Evolutionary conservation across 2,329 filamentous ascomycete species (phyloP).

Genomic region (Cercospora sp.): DNA sequence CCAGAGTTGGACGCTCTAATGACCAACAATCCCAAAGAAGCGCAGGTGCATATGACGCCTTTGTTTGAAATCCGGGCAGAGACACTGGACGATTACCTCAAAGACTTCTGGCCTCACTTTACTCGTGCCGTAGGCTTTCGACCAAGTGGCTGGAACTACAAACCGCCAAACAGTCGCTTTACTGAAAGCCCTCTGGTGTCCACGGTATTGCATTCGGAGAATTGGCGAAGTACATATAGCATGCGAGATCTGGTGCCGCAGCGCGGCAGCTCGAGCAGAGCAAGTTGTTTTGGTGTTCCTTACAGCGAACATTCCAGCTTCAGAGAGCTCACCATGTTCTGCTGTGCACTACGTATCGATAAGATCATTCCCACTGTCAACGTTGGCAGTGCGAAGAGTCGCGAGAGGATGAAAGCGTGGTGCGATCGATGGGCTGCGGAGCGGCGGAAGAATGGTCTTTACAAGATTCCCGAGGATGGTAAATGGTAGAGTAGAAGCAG

Average conservation of each 20-base stretch:
- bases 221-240: constrained; percentile 75
- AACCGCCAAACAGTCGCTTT: constrained; percentile 65
- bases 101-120: constrained; percentile 77
- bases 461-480: constrained; percentile 41
- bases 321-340: constrained; percentile 88
- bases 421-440: constrained; percentile 64
- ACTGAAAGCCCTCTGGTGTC: constrained; percentile 63
- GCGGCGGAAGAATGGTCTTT: constrained; percentile 63
- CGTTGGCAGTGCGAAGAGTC: constrained; percentile 62
- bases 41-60: constrained; percentile 97
- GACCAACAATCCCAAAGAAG: constrained; percentile 76
- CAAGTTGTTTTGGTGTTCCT: constrained; percentile 88
- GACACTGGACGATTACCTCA: constrained; percentile 85
- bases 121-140: constrained; percentile 85
- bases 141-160: constrained; percentile 92
- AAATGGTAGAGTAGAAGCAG: constrained; percentile 27
- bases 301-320: constrained; percentile 97
- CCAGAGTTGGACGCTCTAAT: constrained; percentile 74
- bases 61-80: constrained; percentile 91
- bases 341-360: constrained; percentile 82
- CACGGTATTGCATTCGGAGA: constrained; percentile 63
- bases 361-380: constrained; percentile 94
- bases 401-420: constrained; percentile 67
- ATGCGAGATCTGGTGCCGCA: constrained; percentile 74
- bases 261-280: constrained; percentile 77